Evolutionary conservation across 257 asterid genomes (phyloP), one percentile per base, ranked within the genome.

Genomic region (Misopates orontium): DNA sequence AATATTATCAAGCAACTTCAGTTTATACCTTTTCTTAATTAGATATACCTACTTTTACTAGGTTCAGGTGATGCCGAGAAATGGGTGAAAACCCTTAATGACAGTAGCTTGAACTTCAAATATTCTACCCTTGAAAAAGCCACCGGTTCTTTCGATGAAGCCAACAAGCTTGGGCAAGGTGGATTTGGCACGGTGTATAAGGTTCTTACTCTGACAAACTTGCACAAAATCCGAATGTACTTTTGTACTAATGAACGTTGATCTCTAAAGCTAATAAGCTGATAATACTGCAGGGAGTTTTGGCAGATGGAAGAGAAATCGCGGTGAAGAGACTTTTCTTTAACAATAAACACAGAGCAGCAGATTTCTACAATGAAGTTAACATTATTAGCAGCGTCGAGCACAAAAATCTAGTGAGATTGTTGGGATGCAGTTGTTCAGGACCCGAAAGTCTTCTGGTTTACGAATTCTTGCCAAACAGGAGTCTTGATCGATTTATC

Each of bases 371-470:
- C 80, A 92, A 92, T 32, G 98, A 92, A 79, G 91, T 92, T 13
- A 92, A 89, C 79, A 84, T 92, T 41, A 89, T 92, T 73, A 92
- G 96, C 68, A 85, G 95, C 8, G 79, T 92, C n/a, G 94, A 92
- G 77, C 96, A 92, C 82, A 92, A 89, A 71, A 92, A 92, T 58
- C 80, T 92, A 22, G 97, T 92, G 60, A 71, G 96, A 62, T 71
- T 92, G 66, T 68, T 92, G 71, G 98, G 98, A 15, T 92, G 98
- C 85, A 85, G 96, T 61, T 87, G 97, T 72, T 81, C 83, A 0
- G 97, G 95, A 56, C 95, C 97, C 15, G 98, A 92, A 77, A 89
- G 98, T 53, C 91, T 92, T 76, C 96, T 92, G 21, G 95, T 92
- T 1, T 92, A 89, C 19, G 98, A 92, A 58, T 83, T 52, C 56